Evolutionary conservation across 768 basidiomycete genomes (phyloP).

Genomic region (Agrocybe pediades): DNA sequence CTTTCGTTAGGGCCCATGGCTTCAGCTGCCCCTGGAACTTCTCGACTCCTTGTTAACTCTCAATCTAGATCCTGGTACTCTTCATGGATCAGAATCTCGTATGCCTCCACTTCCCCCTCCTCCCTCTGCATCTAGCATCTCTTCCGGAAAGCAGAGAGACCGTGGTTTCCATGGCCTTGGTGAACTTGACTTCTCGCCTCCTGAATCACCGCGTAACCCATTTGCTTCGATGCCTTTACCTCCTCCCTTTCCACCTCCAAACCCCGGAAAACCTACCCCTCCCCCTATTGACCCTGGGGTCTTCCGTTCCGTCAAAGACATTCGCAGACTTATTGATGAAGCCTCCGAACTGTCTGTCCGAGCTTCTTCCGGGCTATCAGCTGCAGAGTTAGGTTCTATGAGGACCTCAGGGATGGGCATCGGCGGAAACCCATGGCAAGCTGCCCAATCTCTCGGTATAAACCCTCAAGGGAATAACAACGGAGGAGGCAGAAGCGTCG

Average conservation of each 20-base stretch:
- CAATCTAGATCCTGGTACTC: conserved; percentile 73
- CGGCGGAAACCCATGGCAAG: conserved; percentile 56
- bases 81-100: conserved; percentile 48
- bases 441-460: conserved; percentile 65
- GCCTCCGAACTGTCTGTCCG: conserved; percentile 88
- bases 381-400: conserved; percentile 71
- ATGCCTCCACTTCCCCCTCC: conserved; percentile 35
- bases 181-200: conserved; percentile 43
- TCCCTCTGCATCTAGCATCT: conserved; percentile 21
- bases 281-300: conserved; percentile 91
- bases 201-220: conserved; percentile 42
- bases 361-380: conserved; percentile 81
- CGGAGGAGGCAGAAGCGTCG: conserved; percentile 67
- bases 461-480: conserved; percentile 52
- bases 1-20: conserved; percentile 78
- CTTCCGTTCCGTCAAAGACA: conserved; percentile 72
- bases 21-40: conserved; percentile 84
- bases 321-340: conserved; percentile 85
- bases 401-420: conserved; percentile 44
- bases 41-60: conserved; percentile 79
- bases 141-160: conserved; percentile 41
- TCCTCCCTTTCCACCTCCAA: conserved; percentile 52
- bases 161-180: conserved; percentile 45
- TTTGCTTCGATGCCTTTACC: conserved; percentile 36
- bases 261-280: conserved; percentile 70